Conservation (phyloP, 345 rosid genomes). For the Lepidium didymum region DNA sequence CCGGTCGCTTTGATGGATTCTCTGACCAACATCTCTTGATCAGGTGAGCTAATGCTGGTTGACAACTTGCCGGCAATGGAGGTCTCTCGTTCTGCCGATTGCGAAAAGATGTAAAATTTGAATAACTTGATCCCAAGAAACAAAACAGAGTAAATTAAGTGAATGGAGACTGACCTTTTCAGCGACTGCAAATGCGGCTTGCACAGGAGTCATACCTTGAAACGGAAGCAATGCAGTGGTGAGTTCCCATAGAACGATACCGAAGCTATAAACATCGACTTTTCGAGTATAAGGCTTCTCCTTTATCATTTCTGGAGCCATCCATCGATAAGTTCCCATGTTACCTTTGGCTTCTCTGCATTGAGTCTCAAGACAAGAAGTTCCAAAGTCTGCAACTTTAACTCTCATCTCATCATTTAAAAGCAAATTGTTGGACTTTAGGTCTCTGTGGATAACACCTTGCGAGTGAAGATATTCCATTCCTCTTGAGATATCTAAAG, state of each 20-base stretch:
- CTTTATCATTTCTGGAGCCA: constrained; percentile 98
- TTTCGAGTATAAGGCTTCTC: constrained; percentile 88
- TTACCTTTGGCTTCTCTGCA: constrained; percentile 85
- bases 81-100: constrained; percentile 75
- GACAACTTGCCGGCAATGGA: constrained; percentile 86
- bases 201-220: constrained; percentile 99
- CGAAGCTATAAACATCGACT: constrained; percentile 97
- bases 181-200: constrained; percentile 97
- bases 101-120: not conserved
- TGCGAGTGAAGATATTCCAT: constrained; percentile 99
- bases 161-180: constrained; percentile 58
- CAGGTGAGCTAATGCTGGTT: constrained; percentile 81
- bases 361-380: constrained; percentile 92
- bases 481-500: constrained; percentile 96
- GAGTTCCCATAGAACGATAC: constrained; percentile 97
- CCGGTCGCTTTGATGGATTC: constrained; percentile 83
- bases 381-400: constrained; percentile 95
- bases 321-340: constrained; percentile 98
- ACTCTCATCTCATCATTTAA: constrained; percentile 94
- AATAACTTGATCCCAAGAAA: not conserved
- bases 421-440: constrained; percentile 86
- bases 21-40: constrained; percentile 91
- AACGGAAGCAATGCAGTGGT: constrained; percentile 96
- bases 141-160: not conserved
- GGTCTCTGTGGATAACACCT: constrained; percentile 96